Base-by-base conservation (phyloP, 768 basidiomycete genomes). In the Leccinum obscurum region DNA sequence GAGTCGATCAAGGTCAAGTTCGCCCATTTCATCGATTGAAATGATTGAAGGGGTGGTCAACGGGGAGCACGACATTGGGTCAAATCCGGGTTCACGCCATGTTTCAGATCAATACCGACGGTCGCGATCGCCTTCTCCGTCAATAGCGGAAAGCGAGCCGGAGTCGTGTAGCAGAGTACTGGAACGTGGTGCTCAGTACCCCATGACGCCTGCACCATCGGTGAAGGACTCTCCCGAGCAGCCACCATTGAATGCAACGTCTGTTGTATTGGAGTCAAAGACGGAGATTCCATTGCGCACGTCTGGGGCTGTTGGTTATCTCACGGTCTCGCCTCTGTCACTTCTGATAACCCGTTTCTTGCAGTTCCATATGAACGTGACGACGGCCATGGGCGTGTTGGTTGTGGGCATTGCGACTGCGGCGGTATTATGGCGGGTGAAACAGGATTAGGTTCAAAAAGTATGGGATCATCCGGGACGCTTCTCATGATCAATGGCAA, bases 391-490 rank as follows among this genome's bases (percentile, higher is more conserved):
- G 3, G 88, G 88, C 5, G 83, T 90, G 8, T 69, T 89, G 17
- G 79, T 91, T 4, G 72, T 91, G 30, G 80, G 85, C 54, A 82
- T 88, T 8, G 87, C 86, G 4, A 87, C 89, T 3, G 87, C 83
- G 13, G 89, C 88, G 7, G 88, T 91, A 54, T 74, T 89, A 66
- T 90, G 88, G 87, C 81, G 86, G 62, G 85, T 89, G 30, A 85
- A 84, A 61, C 77, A 77, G 35, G 78, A 80, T 30, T 74, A 68
- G 55, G 64, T 58, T 41, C 24, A 11, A 57, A 62, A 65, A 56
- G 39, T 39, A 58, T 62, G 62, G 39, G 57, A 59, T 62, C 44
- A 37, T 58, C 41, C 24, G 44, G 63, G 66, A 68, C 66, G 59
- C 56, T 64, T 60, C 53, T 56, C 50, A 39, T 39, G 15, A 39